phyloP scores from a whole-genome alignment of 108 stramenopile species.

The Thalassiosira profunda region DNA sequence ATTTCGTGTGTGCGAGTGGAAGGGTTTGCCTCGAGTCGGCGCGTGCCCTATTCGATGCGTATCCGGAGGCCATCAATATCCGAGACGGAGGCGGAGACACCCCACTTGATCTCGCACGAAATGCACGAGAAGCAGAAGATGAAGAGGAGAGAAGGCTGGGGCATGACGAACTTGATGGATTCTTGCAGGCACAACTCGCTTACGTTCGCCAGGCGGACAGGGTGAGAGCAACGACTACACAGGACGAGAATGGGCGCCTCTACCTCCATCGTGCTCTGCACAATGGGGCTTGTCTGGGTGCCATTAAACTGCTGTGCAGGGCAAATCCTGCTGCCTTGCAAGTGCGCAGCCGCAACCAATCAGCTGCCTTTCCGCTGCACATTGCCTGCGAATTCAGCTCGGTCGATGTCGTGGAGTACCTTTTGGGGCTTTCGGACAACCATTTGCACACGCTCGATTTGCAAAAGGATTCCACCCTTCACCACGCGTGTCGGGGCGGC shows the following conservation, averaged over 20 bases:
- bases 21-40: too few relatives aligned
- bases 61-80: too few relatives aligned
- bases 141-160: too few relatives aligned
- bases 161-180: neutral
- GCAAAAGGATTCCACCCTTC: neutral
- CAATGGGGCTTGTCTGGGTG: neutral
- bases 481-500: slow-evolving; percentile 1
- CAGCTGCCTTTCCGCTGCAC: neutral
- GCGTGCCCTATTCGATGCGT: too few relatives aligned
- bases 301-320: neutral
- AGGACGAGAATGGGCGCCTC: too few relatives aligned
- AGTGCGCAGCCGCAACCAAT: neutral
- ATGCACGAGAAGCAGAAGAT: too few relatives aligned
- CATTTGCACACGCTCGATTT: neutral
- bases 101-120: too few relatives aligned
- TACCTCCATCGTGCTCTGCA: neutral
- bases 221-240: neutral
- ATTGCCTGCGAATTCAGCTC: slow-evolving; percentile 8
- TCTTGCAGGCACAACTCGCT: neutral
- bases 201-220: neutral
- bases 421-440: neutral
- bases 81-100: too few relatives aligned
- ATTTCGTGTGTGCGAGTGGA: too few relatives aligned
- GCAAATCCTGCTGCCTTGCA: neutral
- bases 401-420: neutral